These are phyloP conservation scores for Geosmithia putterillii DNA, from an alignment of 2,329 filamentous ascomycete genomes.

Conservation along the genomic window DNA sequence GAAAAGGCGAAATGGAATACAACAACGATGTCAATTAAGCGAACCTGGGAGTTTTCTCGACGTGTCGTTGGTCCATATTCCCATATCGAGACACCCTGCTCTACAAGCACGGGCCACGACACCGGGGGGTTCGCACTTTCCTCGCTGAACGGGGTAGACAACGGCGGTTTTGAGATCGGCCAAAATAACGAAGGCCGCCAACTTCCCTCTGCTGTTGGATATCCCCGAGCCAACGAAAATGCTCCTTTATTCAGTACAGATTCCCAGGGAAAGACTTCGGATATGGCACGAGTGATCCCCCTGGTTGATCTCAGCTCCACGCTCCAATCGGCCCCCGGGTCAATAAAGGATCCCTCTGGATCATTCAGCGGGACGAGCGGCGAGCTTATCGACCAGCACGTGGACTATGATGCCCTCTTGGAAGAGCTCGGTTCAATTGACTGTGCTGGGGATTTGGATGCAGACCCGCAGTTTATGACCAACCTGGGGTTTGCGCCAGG, in stretches of 20 bases:
- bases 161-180: too few relatives aligned
- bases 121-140: background rate
- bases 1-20: slow-evolving; percentile 19
- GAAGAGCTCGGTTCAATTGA: slow-evolving; percentile 40
- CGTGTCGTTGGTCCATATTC: background rate
- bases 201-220: background rate
- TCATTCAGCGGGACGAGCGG: background rate
- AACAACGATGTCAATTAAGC: background rate
- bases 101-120: background rate
- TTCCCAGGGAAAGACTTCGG: background rate
- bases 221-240: background rate
- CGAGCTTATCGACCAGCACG: background rate
- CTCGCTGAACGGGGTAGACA: too few relatives aligned
- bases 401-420: slow-evolving; percentile 39
- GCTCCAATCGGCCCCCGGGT: background rate
- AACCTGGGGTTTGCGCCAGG: slow-evolving; percentile 54
- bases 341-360: background rate
- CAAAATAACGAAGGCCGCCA: background rate
- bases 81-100: background rate
- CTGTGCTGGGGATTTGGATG: slow-evolving; percentile 33
- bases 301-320: background rate
- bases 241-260: background rate
- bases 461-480: slow-evolving; percentile 52
- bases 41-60: background rate
- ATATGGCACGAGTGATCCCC: background rate